These are phyloP conservation scores for Malassezia caprae DNA, from an alignment of 1,284 basidiomycete species.

Conservation along the genomic window DNA sequence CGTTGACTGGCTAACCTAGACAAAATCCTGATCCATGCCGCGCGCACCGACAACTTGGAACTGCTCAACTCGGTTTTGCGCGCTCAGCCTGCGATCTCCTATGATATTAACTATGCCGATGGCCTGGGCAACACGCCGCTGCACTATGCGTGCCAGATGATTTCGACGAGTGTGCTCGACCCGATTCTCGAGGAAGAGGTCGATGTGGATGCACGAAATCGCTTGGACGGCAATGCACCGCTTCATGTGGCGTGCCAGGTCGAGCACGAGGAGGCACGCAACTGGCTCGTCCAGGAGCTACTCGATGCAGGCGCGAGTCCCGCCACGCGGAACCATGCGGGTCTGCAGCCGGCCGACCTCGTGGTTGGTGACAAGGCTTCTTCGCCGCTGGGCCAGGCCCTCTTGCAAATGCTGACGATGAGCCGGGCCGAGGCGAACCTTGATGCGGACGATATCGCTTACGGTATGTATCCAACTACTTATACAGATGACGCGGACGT, in stretches of 20 bases:
- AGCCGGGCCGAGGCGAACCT: slow-evolving; percentile 27
- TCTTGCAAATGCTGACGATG: slow-evolving; percentile 27
- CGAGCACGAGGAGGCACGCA: slow-evolving; percentile 57
- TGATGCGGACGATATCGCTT: slow-evolving; percentile 27
- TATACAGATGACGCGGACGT: slow-evolving; percentile 13
- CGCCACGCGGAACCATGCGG: slow-evolving; percentile 29
- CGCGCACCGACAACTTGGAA: slow-evolving; percentile 34
- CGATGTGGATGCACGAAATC: slow-evolving; percentile 73
- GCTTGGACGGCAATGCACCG: slow-evolving; percentile 65
- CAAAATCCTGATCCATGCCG: slow-evolving; percentile 34
- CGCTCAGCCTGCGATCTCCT: slow-evolving; percentile 16
- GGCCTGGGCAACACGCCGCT: slow-evolving; percentile 42
- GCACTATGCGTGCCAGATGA: slow-evolving; percentile 35
- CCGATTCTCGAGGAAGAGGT: slow-evolving; percentile 51
- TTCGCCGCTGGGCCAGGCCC: slow-evolving; percentile 25
- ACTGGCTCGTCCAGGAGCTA: slow-evolving; percentile 48
- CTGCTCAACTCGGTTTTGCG: slow-evolving; percentile 30
- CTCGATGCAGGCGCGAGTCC: slow-evolving; percentile 41
- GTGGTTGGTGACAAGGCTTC: slow-evolving; percentile 24
- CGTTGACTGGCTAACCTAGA: slow-evolving; percentile 15
- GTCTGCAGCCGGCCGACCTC: slow-evolving; percentile 35
- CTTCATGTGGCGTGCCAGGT: slow-evolving; percentile 66
- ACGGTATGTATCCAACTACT: slow-evolving; percentile 11
- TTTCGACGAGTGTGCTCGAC: slow-evolving; percentile 29
- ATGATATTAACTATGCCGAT: slow-evolving; percentile 38